A percentile compares a stretch with the other conserved stretches of the same genome.
phyloP scores from a whole-genome alignment of 495 filamentous ascomycete species.

The Hyphodiscus hymeniophilus region DNA sequence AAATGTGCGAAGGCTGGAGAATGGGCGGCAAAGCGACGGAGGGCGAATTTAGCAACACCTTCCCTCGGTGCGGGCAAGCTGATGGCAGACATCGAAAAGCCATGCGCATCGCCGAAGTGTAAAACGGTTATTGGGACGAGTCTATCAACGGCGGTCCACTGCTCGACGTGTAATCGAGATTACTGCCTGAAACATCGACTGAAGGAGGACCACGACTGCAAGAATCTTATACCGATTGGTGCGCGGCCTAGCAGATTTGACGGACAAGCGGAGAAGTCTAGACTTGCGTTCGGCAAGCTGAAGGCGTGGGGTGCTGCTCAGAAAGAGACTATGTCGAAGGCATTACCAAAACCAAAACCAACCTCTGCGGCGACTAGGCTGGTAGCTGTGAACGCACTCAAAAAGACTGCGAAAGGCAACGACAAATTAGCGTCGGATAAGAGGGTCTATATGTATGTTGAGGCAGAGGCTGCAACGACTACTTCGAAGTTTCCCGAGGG shows the following conservation, averaged over 20 bases:
- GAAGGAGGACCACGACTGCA: conserved; percentile 81
- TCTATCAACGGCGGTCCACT: conserved; percentile 71
- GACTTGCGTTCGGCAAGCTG: conserved; percentile 54
- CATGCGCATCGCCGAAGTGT: conserved; percentile 69
- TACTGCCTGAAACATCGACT: conserved; percentile 94
- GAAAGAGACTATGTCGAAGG: conserved; percentile 37
- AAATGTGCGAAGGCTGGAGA: conserved; percentile 72
- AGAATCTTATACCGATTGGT: conserved; percentile 54
- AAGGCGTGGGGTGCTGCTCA: conserved; percentile 60
- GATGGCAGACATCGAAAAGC: conserved; percentile 36
- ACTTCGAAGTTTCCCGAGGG: conserved; percentile 67
- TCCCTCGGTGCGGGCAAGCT: conserved; percentile 32
- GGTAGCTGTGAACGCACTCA: conserved; percentile 62
- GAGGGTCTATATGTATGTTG: conserved; percentile 77
- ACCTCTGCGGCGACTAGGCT: conserved; percentile 49
- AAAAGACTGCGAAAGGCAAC: conserved; percentile 84
- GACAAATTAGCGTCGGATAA: conserved; percentile 68
- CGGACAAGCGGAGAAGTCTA: conserved; percentile 40
- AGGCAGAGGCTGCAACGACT: conserved; percentile 72
- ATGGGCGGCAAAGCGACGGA: conserved; percentile 67
- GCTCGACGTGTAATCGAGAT: conserved; percentile 65
- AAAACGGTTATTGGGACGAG: conserved; percentile 80
- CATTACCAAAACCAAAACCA: conserved; percentile 52
- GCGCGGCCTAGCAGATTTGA: conserved; percentile 15
- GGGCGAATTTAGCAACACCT: conserved; percentile 40